Conservation (phyloP, 2,329 filamentous ascomycete genomes). For the Sphaerostilbella broomeana region DNA sequence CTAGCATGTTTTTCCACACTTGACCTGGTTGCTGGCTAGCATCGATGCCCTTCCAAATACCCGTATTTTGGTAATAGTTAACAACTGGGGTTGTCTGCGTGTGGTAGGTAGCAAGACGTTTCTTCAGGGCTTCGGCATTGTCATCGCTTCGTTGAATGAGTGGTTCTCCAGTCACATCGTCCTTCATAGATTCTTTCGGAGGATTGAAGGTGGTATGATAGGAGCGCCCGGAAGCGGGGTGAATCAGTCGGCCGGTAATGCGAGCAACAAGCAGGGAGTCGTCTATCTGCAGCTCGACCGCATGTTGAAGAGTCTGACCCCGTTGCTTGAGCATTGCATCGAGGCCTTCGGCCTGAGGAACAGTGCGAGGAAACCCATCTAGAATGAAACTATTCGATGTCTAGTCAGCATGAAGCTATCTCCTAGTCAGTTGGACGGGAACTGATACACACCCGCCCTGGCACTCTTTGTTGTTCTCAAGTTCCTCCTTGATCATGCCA, state of each 20-base stretch:
- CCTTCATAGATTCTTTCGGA: constrained; percentile 87
- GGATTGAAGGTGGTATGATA: constrained; percentile 99
- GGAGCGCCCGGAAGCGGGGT: constrained; percentile 90
- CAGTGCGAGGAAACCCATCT: constrained; percentile 95
- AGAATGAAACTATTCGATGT: constrained; percentile 86
- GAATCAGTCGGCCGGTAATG: constrained; percentile 92
- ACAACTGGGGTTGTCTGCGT: constrained; percentile 88
- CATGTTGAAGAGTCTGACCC: constrained; percentile 84
- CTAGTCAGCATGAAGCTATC: too few species aligned
- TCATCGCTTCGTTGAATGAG: constrained; percentile 95
- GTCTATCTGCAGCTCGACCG: constrained; percentile 94
- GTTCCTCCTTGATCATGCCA: constrained; percentile 98
- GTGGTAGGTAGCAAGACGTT: constrained; percentile 90
- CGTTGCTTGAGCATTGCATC: constrained; percentile 80
- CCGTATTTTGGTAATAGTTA: constrained; percentile 92
- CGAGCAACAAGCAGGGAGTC: constrained; percentile 87
- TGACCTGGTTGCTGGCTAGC: constrained; percentile 92
- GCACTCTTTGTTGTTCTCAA: constrained; percentile 91
- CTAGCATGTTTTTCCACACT: constrained; percentile 89
- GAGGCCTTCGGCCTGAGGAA: constrained; percentile 88
- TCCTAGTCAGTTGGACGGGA: too few species aligned
- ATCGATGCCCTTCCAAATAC: constrained; percentile 94
- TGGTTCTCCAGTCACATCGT: constrained; percentile 94
- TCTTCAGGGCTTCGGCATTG: constrained; percentile 92
- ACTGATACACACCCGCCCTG: constrained; percentile 78